Evolutionary conservation across 163 green algal genomes (phyloP), one percentile per base, ranked within the genome.

Genomic region (Smithsoniella earleae): DNA sequence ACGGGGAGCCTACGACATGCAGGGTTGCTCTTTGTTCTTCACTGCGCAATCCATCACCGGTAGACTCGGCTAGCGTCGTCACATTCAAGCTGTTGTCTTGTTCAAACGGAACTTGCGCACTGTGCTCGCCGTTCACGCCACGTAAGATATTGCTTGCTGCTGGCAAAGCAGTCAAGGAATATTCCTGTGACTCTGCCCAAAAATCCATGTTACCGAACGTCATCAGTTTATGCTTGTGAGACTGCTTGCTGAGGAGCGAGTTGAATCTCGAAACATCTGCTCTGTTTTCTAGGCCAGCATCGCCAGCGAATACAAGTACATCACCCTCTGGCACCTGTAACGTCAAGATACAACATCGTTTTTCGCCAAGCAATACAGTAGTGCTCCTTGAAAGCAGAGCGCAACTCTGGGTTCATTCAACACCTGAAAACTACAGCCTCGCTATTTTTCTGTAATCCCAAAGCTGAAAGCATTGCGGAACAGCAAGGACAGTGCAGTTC

Each of bases 201-300:
- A 6, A 13, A 27, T 64, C 49, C 49, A 64, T 64, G 49, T 64
- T 64, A 27, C 49, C 49, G 13, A 64, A 64, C 8, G 49, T 64
- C 6, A 64, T 27, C 49, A 64, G 25, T 13, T 64, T 64, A 27
- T 25, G 8, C 49, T 25, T 6, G 33, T 64, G 49, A 13, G 49
- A 27, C 13, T 36, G 13, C 8, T 18, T 13, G 13, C 25, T 10
- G 25, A 64, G 49, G 25, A 25, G 33, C 6, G 49, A 64, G 8
- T 25, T 25, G 13, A 64, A 64, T 8, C 5, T 25, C 8, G 1
- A 27, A 6, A 64, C 8, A 1, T 64, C 25, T 25, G 33, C 8
- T 13, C 33, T 13, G 31, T 25, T 36, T 13, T 25, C 49, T 13
- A 64, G 31, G 49, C 49, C 49, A 6, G 49, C 49, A 64, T 64